Evolutionary conservation across 768 basidiomycete species (phyloP).

Genomic region (Leccinum obscurum): DNA sequence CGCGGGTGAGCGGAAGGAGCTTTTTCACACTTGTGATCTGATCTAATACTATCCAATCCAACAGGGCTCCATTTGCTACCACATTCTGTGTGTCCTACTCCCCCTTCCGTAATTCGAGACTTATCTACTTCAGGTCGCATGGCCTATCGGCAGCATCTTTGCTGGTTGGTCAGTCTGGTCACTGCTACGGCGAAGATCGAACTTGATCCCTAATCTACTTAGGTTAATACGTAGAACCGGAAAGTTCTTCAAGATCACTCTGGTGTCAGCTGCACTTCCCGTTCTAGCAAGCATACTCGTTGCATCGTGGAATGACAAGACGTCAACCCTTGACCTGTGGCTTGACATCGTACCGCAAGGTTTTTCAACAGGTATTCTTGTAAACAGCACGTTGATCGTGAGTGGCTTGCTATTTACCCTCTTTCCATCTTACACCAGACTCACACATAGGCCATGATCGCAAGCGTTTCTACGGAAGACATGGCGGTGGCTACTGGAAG

Average conservation of each 20-base stretch:
- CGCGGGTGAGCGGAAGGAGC: not conserved
- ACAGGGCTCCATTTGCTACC: not conserved
- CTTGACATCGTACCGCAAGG: constrained; percentile 78
- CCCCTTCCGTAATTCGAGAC: not conserved
- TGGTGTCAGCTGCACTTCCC: constrained; percentile 45
- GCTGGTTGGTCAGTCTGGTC: not conserved
- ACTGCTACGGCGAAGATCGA: not conserved
- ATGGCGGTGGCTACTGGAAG: constrained; percentile 90
- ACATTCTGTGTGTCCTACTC: not conserved
- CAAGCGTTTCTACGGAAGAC: constrained; percentile 74
- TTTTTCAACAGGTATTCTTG: constrained; percentile 79
- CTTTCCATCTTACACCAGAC: constrained; percentile 4
- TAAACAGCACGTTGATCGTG: constrained; percentile 85
- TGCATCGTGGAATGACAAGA: constrained; percentile 63
- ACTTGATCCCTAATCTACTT: not conserved
- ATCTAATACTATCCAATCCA: not conserved
- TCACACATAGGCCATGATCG: constrained; percentile 74
- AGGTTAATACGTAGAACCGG: not conserved
- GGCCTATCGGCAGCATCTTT: not conserved
- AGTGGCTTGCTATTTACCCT: constrained; percentile 30
- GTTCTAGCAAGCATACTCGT: constrained; percentile 62
- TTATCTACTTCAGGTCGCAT: not conserved
- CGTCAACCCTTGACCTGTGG: constrained; percentile 67
- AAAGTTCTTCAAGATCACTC: not conserved
- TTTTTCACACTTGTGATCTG: not conserved